A percentile compares a stretch with the other conserved stretches of the same genome.
Evolutionary conservation across 345 rosid species (phyloP).

Genomic region (Brassica rapa): DNA sequence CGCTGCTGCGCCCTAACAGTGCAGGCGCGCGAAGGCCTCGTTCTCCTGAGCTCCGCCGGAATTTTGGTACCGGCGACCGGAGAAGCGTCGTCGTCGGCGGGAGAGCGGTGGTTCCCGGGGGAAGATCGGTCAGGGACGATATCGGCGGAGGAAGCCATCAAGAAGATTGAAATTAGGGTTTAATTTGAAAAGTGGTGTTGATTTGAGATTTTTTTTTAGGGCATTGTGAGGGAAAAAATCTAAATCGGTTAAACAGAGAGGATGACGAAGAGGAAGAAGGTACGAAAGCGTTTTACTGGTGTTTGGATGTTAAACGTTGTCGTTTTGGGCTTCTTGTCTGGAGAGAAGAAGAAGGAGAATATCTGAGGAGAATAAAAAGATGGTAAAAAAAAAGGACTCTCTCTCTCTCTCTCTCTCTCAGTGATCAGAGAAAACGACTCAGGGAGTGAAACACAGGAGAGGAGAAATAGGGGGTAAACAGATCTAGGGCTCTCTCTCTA

Average conservation of each 20-base stretch:
- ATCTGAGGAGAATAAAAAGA: neutral
- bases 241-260: slow-evolving; percentile 29
- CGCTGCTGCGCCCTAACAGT: slow-evolving; percentile 79
- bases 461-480: slow-evolving; percentile 15
- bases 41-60: slow-evolving; percentile 48
- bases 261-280: slow-evolving; percentile 10
- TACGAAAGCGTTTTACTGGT: slow-evolving; percentile 21
- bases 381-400: neutral
- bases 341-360: neutral
- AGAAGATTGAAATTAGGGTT: slow-evolving; percentile 23
- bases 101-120: slow-evolving; percentile 36
- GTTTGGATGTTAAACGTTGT: neutral
- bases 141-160: slow-evolving; percentile 47
- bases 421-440: neutral
- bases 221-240: slow-evolving; percentile 17
- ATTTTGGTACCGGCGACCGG: neutral
- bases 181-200: neutral
- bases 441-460: neutral
- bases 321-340: slow-evolving; percentile 1
- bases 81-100: neutral
- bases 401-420: neutral
- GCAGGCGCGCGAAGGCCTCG: slow-evolving; percentile 89
- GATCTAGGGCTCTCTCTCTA: no score
- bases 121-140: slow-evolving; percentile 50
- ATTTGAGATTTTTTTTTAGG: neutral